Evolutionary conservation across 352 stramenopile species (phyloP).

Genomic region (Peronospora destructor): DNA sequence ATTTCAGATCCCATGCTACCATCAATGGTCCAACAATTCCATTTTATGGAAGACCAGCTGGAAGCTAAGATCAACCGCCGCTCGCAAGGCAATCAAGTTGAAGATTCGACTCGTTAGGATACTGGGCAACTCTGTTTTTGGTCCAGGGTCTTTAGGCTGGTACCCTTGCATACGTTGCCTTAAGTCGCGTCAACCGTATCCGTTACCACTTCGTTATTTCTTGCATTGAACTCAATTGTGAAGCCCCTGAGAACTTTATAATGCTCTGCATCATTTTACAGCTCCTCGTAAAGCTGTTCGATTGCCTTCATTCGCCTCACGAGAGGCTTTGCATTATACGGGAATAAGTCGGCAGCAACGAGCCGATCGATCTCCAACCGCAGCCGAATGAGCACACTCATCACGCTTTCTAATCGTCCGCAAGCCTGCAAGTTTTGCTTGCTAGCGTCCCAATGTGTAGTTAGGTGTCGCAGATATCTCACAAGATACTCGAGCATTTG

Average conservation of each 20-base stretch:
- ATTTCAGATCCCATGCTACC: slow-evolving; percentile 59
- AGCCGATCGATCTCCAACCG: slow-evolving; percentile 56
- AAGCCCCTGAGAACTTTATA: slow-evolving; percentile 11
- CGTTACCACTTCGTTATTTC: slow-evolving; percentile 12
- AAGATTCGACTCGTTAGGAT: slow-evolving; percentile 31
- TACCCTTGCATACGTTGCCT: neutral
- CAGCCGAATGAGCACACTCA: slow-evolving; percentile 55
- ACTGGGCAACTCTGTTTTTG: slow-evolving; percentile 1
- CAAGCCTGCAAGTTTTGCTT: slow-evolving; percentile 18
- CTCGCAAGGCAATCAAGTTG: slow-evolving; percentile 40
- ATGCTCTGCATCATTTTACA: slow-evolving; percentile 12
- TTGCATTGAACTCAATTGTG: slow-evolving; percentile 8
- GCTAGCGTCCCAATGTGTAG: slow-evolving; percentile 24
- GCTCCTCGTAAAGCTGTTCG: slow-evolving; percentile 47
- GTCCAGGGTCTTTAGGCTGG: slow-evolving; percentile 2
- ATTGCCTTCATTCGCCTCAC: slow-evolving; percentile 42
- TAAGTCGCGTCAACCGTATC: neutral
- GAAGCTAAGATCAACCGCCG: slow-evolving; percentile 49
- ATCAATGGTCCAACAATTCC: slow-evolving; percentile 71
- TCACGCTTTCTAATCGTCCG: slow-evolving; percentile 28
- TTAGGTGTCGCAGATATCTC: slow-evolving; percentile 42
- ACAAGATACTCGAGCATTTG: slow-evolving; percentile 57
- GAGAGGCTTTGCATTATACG: slow-evolving; percentile 42
- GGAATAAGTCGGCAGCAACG: slow-evolving; percentile 36
- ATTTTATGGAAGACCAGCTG: slow-evolving; percentile 74